Evolutionary conservation across 768 basidiomycete genomes (phyloP).

Genomic region (Clavaria fumosa): DNA sequence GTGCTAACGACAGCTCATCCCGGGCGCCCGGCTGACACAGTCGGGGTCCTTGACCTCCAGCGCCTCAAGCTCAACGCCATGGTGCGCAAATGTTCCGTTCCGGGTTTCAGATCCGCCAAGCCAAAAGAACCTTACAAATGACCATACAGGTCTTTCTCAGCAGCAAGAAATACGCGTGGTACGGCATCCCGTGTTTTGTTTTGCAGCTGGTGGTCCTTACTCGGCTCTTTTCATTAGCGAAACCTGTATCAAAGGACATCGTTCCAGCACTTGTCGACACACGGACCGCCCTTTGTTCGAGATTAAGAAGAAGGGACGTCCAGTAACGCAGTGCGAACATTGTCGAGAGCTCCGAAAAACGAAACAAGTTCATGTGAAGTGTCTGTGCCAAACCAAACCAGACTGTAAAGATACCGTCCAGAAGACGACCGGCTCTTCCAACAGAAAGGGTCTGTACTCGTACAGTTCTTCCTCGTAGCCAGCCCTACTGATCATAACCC

Average conservation of each 20-base stretch:
- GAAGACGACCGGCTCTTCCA: constrained; percentile 26
- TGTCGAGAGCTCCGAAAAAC: constrained; percentile 78
- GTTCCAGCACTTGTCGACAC: constrained; percentile 80
- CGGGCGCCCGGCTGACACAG: too few relatives aligned
- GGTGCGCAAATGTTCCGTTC: too few relatives aligned
- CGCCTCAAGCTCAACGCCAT: too few relatives aligned
- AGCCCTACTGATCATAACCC: constrained; percentile 23
- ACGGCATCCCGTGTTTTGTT: constrained; percentile 14
- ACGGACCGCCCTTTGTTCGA: constrained; percentile 80
- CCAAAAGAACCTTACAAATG: too few relatives aligned
- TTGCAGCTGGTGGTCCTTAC: constrained; percentile 6
- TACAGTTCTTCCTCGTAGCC: constrained; percentile 8
- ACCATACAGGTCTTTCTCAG: constrained; percentile 62
- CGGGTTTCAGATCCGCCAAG: too few relatives aligned
- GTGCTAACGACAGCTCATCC: too few relatives aligned
- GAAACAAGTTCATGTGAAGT: constrained; percentile 77
- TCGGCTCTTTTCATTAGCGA: constrained; percentile 34
- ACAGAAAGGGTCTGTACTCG: constrained; percentile 43
- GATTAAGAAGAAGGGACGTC: constrained; percentile 87
- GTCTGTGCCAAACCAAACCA: constrained; percentile 68
- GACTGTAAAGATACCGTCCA: constrained; percentile 20
- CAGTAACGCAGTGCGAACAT: constrained; percentile 79
- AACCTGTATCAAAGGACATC: constrained; percentile 90
- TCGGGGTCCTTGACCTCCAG: too few relatives aligned
- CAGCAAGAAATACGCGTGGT: constrained; percentile 77